Conservation (phyloP, 208 protist genomes). For the Crithidia expoeki region DNA sequence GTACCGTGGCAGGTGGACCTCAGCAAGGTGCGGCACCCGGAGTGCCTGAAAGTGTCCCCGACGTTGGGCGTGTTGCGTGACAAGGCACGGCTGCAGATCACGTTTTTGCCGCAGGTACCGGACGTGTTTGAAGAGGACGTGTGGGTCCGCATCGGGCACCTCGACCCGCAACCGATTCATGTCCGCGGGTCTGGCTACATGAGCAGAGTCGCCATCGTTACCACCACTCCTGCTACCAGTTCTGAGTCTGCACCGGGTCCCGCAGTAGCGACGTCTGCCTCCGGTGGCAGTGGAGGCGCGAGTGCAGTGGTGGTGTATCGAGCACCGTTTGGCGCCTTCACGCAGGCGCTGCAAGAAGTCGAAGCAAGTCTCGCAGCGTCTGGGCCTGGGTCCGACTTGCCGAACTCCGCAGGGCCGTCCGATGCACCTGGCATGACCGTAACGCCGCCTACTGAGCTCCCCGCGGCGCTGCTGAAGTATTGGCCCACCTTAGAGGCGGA, state of each 20-base stretch:
- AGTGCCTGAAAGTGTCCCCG: conserved; percentile 79
- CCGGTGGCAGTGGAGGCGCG: neutral
- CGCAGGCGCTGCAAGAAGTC: conserved; percentile 22
- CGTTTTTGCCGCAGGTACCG: conserved; percentile 84
- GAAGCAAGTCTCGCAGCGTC: neutral
- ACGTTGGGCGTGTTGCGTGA: conserved; percentile 69
- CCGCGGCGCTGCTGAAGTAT: conserved; percentile 22
- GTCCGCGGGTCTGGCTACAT: conserved; percentile 80
- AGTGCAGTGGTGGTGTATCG: conserved; percentile 15
- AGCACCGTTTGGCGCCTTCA: conserved; percentile 24
- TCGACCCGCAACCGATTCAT: conserved; percentile 89
- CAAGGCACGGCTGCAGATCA: conserved; percentile 74
- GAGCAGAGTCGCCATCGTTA: conserved; percentile 52
- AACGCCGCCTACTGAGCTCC: conserved; percentile 16
- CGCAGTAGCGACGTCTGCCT: conserved; percentile 6
- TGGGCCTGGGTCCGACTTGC: too few species aligned
- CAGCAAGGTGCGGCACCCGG: conserved; percentile 44
- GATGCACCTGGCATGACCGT: neutral
- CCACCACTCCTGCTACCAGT: conserved; percentile 2
- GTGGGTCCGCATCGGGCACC: conserved; percentile 90
- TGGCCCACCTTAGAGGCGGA: conserved; percentile 71
- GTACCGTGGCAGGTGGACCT: conserved; percentile 82
- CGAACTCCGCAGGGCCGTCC: neutral
- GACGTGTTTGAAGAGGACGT: conserved; percentile 86
- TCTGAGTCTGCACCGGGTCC: neutral